phyloP scores from a whole-genome alignment of 257 asterid species.

The Fraxinus cuspidata region DNA sequence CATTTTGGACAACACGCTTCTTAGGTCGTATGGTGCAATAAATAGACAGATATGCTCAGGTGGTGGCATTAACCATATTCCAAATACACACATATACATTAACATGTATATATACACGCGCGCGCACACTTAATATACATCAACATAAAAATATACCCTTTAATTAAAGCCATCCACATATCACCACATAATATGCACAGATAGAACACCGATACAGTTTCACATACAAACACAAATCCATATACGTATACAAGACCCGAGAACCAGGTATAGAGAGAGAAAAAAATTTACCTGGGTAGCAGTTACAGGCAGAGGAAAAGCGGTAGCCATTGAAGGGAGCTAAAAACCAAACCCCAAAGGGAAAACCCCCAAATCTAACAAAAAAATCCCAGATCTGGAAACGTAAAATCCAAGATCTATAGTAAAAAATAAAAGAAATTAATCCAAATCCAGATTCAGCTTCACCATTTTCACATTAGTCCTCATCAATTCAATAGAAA shows the following conservation, averaged over 20 bases:
- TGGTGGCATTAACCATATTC: background rate
- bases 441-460: slow-evolving; percentile 29
- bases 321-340: slow-evolving; percentile 57
- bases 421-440: background rate
- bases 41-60: background rate
- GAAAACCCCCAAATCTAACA: slow-evolving; percentile 11
- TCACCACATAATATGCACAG: background rate
- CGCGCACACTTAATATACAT: background rate
- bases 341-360: background rate
- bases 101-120: background rate
- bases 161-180: background rate
- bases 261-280: background rate
- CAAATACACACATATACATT: background rate
- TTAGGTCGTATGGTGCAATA: background rate
- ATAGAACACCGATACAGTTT: background rate
- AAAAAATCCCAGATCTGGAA: slow-evolving; percentile 71
- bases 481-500: background rate
- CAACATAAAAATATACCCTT: background rate
- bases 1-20: background rate
- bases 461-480: slow-evolving; percentile 36
- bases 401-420: slow-evolving; percentile 51
- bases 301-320: slow-evolving; percentile 74
- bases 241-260: background rate
- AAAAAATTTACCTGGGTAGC: slow-evolving; percentile 66
- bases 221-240: background rate